Evolutionary conservation across 1,139 yeast genomes (phyloP).

Genomic region (Magnusiomyces suaveolens): DNA sequence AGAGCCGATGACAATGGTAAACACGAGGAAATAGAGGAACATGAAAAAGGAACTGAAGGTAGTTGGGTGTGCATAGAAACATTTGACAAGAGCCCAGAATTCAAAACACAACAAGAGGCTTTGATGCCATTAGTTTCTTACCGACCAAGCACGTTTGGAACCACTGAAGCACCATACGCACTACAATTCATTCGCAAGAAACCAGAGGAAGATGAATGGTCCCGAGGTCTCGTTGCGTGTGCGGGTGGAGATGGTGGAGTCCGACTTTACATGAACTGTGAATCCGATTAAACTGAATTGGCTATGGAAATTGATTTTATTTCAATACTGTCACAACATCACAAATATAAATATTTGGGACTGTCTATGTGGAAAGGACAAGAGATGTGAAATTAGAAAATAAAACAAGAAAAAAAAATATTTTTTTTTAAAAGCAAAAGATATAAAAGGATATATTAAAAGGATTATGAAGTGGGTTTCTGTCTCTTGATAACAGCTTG

Average conservation of each 20-base stretch:
- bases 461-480: not conserved
- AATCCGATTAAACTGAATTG: not conserved
- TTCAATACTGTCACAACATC: too few species aligned
- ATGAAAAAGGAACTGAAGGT: not conserved
- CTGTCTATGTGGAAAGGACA: too few species aligned
- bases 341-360: too few species aligned
- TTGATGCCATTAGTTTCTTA: slow-evolving; percentile 7
- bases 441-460: not conserved
- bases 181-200: not conserved
- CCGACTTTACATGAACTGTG: not conserved
- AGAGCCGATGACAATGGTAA: not conserved
- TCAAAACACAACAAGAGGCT: slow-evolving; percentile 6
- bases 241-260: not conserved
- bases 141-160: not conserved
- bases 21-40: too few species aligned
- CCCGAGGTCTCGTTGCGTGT: not conserved
- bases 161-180: not conserved
- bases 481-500: slow-evolving; percentile 62
- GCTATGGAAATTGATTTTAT: not conserved
- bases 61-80: not conserved
- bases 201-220: not conserved
- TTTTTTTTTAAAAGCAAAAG: too few species aligned
- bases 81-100: not conserved
- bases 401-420: too few species aligned
- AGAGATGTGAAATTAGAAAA: too few species aligned